Percentiles rank a stretch among this genome's conserved stretches.
Evolutionary conservation across 2,329 filamentous ascomycete genomes (phyloP).

Genomic region (Aspergillus udagawae): DNA sequence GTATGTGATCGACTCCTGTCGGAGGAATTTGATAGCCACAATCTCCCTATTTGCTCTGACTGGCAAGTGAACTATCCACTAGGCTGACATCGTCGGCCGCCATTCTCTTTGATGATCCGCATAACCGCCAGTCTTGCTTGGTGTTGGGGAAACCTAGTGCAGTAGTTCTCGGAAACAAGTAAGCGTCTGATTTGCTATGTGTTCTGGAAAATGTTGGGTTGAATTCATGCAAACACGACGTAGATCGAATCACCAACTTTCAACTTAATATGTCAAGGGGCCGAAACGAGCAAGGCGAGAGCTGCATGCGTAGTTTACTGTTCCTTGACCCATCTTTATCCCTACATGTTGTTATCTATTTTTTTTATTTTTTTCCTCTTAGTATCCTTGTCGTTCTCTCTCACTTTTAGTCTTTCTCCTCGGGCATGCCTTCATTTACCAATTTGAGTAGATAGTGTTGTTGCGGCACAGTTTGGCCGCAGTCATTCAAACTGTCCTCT

Average conservation of each 20-base stretch:
- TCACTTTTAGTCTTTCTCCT: conserved; percentile 2
- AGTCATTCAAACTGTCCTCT: conserved; percentile 7
- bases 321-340: conserved; percentile 16
- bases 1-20: conserved; percentile 9
- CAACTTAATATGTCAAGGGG: conserved; percentile 6
- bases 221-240: conserved; percentile 16
- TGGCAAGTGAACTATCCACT: conserved; percentile 8
- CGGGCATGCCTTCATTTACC: conserved; percentile 6
- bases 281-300: conserved; percentile 12
- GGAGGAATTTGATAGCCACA: conserved; percentile 11
- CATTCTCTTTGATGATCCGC: conserved; percentile 23
- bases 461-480: conserved; percentile 19
- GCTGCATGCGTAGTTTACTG: conserved; percentile 16
- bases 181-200: conserved; percentile 10
- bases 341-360: conserved; percentile 5
- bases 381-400: conserved; percentile 8
- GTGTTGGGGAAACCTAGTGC: conserved; percentile 20
- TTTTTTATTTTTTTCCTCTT: conserved; percentile 5
- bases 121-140: conserved; percentile 22
- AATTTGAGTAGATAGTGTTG: conserved; percentile 16
- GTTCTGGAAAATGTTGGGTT: conserved; percentile 11
- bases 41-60: conserved; percentile 6
- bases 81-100: conserved; percentile 13
- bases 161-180: conserved; percentile 12
- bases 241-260: conserved; percentile 22